Conservation (phyloP, 2,329 filamentous ascomycete species). For the Juglanconis juglandina region DNA sequence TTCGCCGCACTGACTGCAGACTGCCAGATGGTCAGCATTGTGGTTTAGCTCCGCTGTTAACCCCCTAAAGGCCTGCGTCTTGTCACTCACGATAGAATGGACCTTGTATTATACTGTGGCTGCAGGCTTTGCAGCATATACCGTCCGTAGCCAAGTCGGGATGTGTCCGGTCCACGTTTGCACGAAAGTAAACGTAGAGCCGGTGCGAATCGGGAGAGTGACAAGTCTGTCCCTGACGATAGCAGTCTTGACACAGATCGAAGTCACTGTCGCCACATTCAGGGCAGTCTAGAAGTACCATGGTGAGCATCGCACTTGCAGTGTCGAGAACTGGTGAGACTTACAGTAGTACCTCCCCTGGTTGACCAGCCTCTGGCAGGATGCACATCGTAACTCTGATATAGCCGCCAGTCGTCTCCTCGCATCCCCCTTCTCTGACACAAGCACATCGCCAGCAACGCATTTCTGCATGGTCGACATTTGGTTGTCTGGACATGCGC, state of each 20-base stretch:
- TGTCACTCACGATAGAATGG: slow-evolving; percentile 11
- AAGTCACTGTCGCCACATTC: slow-evolving; percentile 7
- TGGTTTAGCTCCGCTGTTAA: neutral
- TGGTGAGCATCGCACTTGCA: neutral
- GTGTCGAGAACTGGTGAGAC: neutral
- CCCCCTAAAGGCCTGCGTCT: too few relatives aligned
- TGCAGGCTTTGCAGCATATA: slow-evolving; percentile 5
- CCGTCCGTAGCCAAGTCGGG: slow-evolving; percentile 9
- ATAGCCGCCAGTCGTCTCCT: slow-evolving; percentile 13
- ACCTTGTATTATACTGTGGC: slow-evolving; percentile 8
- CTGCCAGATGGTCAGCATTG: slow-evolving; percentile 1
- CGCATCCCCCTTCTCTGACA: slow-evolving; percentile 11
- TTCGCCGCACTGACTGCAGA: slow-evolving; percentile 11
- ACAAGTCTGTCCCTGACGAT: slow-evolving; percentile 13
- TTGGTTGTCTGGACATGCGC: slow-evolving; percentile 7
- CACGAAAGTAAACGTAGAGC: slow-evolving; percentile 14
- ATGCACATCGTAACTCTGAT: slow-evolving; percentile 6
- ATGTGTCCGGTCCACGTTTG: slow-evolving; percentile 9
- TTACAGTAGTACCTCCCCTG: slow-evolving; percentile 17
- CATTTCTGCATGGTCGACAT: slow-evolving; percentile 16
- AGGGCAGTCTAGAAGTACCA: slow-evolving; percentile 6
- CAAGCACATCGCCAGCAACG: slow-evolving; percentile 9
- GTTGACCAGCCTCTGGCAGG: slow-evolving; percentile 7
- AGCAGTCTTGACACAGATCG: slow-evolving; percentile 16
- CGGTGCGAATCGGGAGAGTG: slow-evolving; percentile 2